These are phyloP conservation scores for Lentinula detonsa DNA, from an alignment of 768 basidiomycete species.

Conservation along the genomic window DNA sequence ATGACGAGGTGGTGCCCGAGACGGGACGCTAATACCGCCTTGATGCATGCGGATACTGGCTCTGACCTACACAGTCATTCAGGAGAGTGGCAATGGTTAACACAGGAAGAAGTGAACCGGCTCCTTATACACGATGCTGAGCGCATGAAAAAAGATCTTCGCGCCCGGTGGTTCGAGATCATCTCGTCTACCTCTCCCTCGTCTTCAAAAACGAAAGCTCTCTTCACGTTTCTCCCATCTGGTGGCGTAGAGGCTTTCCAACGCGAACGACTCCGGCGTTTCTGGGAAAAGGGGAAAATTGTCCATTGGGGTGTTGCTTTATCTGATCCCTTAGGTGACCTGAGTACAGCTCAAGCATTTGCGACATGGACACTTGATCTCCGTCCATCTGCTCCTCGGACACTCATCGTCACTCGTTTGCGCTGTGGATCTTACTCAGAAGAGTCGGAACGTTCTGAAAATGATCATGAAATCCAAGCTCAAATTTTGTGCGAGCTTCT, in stretches of 20 bases:
- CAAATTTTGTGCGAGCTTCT: constrained; percentile 29
- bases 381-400: constrained; percentile 19
- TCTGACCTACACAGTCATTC: background rate
- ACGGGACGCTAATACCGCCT: background rate
- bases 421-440: constrained; percentile 10
- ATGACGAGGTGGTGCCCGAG: constrained; percentile 36
- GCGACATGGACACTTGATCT: constrained; percentile 43
- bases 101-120: constrained; percentile 24
- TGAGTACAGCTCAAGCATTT: constrained; percentile 13
- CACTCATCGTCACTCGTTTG: constrained; percentile 41
- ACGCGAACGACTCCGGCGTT: constrained; percentile 19
- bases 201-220: background rate
- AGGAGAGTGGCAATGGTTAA: constrained; percentile 28
- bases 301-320: constrained; percentile 2
- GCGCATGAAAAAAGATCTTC: constrained; percentile 25
- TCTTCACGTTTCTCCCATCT: constrained; percentile 32
- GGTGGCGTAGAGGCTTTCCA: constrained; percentile 44
- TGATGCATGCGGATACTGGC: background rate
- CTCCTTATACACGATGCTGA: constrained; percentile 36
- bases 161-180: constrained; percentile 14
- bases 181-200: constrained; percentile 5
- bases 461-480: background rate
- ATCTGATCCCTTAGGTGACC: background rate
- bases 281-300: constrained; percentile 3
- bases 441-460: background rate